phyloP scores from a whole-genome alignment of 371 early-diverging fungal species.

The Apophysomyces elegans region DNA sequence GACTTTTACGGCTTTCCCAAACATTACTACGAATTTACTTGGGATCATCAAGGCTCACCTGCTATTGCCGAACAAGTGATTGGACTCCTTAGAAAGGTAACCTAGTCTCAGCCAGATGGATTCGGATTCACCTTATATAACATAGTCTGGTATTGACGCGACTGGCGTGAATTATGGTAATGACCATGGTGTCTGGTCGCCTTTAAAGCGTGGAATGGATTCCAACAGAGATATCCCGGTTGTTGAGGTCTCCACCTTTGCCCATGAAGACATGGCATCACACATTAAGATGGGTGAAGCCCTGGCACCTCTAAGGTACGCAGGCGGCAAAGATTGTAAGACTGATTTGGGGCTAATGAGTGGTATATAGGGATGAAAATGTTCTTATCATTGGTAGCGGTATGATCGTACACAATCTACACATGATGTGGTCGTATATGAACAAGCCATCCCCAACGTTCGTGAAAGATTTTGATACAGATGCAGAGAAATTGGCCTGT shows the following conservation, averaged over 20 bases:
- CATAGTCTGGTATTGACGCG: slow-evolving; percentile 42
- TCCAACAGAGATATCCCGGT: slow-evolving; percentile 61
- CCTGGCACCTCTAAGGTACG: slow-evolving; percentile 38
- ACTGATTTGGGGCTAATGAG: too few relatives aligned
- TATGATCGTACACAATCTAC: slow-evolving; percentile 62
- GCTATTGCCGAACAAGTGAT: slow-evolving; percentile 39
- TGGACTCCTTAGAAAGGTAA: slow-evolving; percentile 29
- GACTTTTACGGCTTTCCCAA: slow-evolving; percentile 55
- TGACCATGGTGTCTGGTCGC: slow-evolving; percentile 71
- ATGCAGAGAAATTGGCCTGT: slow-evolving; percentile 24
- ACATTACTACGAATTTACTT: slow-evolving; percentile 42
- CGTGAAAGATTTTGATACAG: slow-evolving; percentile 32
- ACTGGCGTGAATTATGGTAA: slow-evolving; percentile 55
- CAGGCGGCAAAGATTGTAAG: not conserved
- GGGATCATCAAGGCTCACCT: slow-evolving; percentile 45
- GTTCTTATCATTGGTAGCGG: slow-evolving; percentile 67
- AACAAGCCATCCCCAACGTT: slow-evolving; percentile 30
- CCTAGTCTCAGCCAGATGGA: too few relatives aligned
- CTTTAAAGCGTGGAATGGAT: slow-evolving; percentile 55
- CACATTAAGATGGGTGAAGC: slow-evolving; percentile 39
- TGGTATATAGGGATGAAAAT: slow-evolving; percentile 44
- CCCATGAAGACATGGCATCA: slow-evolving; percentile 32
- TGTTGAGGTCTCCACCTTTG: slow-evolving; percentile 55
- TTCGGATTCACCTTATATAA: too few relatives aligned
- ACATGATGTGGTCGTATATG: slow-evolving; percentile 36